Conservation (phyloP, 2,329 filamentous ascomycete genomes). For the Clarireedia paspali region DNA sequence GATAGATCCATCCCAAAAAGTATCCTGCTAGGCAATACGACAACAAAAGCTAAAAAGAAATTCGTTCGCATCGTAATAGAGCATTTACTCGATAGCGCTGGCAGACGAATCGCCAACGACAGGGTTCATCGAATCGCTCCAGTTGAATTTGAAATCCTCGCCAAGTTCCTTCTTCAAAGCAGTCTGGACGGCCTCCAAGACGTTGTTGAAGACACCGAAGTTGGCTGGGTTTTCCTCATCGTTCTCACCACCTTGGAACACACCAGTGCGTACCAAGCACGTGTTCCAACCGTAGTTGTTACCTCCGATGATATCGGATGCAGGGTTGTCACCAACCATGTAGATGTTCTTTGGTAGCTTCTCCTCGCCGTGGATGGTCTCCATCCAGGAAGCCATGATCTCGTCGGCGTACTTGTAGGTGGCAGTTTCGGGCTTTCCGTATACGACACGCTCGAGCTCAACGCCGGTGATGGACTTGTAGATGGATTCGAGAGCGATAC, state of each 20-base stretch:
- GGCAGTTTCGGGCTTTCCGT: constrained; percentile 66
- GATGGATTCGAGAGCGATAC: constrained; percentile 65
- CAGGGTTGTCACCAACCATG: constrained; percentile 71
- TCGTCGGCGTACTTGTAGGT: constrained; percentile 77
- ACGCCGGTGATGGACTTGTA: constrained; percentile 63
- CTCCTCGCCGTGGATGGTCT: constrained; percentile 60
- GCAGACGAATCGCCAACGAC: constrained; percentile 45
- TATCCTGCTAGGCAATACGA: not conserved
- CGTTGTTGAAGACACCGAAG: constrained; percentile 69
- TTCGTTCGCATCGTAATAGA: not conserved
- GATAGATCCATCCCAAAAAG: not conserved
- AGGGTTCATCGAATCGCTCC: constrained; percentile 64
- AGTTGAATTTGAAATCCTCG: constrained; percentile 66
- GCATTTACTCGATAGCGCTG: constrained; percentile 46
- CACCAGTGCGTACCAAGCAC: constrained; percentile 68
- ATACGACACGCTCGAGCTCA: constrained; percentile 68
- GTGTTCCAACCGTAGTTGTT: constrained; percentile 83
- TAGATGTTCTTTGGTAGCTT: constrained; percentile 50
- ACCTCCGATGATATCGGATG: constrained; percentile 65
- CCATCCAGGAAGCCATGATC: constrained; percentile 68
- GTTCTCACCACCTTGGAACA: constrained; percentile 56
- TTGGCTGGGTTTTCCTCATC: constrained; percentile 70
- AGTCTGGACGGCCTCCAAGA: constrained; percentile 61
- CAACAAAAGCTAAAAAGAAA: constrained; percentile 1
- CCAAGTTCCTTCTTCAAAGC: constrained; percentile 64